These are phyloP conservation scores for Phialemoniopsis sp. DNA, from an alignment of 2,329 filamentous ascomycete species.

Conservation along the genomic window DNA sequence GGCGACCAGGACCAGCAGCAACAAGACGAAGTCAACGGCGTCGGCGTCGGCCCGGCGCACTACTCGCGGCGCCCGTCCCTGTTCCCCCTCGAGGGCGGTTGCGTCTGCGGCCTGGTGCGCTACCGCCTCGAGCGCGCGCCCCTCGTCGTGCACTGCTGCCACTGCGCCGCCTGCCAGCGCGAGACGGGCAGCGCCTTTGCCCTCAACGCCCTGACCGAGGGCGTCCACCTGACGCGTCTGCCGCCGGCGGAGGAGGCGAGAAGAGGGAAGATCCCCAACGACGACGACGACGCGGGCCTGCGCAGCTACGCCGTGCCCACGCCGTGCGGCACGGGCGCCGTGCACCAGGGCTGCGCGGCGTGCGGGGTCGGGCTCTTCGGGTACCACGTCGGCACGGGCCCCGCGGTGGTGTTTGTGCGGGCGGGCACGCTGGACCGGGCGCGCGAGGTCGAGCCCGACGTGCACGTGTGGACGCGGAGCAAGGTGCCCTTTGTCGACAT, in stretches of 20 bases:
- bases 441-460: conserved; percentile 32
- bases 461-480: conserved; percentile 37
- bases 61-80: conserved; percentile 7
- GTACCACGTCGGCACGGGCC: conserved; percentile 28
- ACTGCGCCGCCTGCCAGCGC: conserved; percentile 41
- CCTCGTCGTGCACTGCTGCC: conserved; percentile 39
- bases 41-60: no score
- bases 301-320: conserved; percentile 23
- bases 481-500: conserved; percentile 32
- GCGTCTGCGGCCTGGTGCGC: conserved; percentile 66
- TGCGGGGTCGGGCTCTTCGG: conserved; percentile 36
- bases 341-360: conserved; percentile 33
- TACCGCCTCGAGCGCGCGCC: conserved; percentile 58
- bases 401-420: conserved; percentile 29
- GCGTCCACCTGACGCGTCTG: conserved; percentile 24
- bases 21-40: no score
- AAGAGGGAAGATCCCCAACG: conserved; percentile 10
- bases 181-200: conserved; percentile 33
- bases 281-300: background rate
- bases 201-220: conserved; percentile 38
- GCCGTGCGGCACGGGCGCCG: conserved; percentile 32
- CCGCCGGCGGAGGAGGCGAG: no score
- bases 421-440: conserved; percentile 38
- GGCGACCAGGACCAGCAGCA: no score
- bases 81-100: conserved; percentile 38